A percentile compares a stretch with the other conserved stretches of the same genome.
These are phyloP conservation scores for Phytophthora chlamydospora DNA, from an alignment of 352 stramenopile genomes.

Conservation along the genomic window DNA sequence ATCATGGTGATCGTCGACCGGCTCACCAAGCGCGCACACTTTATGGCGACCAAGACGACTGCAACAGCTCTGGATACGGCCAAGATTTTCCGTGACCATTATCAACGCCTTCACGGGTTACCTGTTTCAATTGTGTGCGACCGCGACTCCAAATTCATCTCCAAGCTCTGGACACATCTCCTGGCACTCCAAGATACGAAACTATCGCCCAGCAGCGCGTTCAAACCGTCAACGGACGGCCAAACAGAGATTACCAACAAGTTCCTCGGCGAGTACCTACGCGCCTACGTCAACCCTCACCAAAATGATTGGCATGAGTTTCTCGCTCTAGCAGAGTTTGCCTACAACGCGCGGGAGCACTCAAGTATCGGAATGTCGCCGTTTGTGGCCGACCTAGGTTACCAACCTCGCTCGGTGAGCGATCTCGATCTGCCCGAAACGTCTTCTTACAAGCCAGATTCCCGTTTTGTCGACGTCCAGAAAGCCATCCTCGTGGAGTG, in stretches of 20 bases:
- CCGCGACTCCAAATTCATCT: slow-evolving; percentile 13
- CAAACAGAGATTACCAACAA: slow-evolving; percentile 11
- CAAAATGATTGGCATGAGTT: slow-evolving; percentile 12
- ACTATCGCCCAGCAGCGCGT: slow-evolving; percentile 3
- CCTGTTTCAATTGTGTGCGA: slow-evolving; percentile 11
- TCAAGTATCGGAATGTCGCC: slow-evolving; percentile 3
- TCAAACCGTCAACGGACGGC: slow-evolving; percentile 15
- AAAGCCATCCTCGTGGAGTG: slow-evolving; percentile 4
- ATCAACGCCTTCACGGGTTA: slow-evolving; percentile 6
- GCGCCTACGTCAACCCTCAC: slow-evolving; percentile 1
- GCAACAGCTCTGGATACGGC: slow-evolving; percentile 4
- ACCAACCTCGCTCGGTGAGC: slow-evolving; percentile 3
- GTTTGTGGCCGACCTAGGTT: slow-evolving; percentile 8
- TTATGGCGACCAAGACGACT: slow-evolving; percentile 3
- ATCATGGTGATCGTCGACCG: slow-evolving; percentile 15
- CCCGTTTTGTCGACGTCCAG: slow-evolving; percentile 3
- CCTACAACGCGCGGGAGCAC: slow-evolving; percentile 5
- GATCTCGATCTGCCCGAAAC: background rate
- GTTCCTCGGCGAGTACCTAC: slow-evolving; percentile 9
- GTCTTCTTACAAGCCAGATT: background rate
- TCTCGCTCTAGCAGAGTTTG: slow-evolving; percentile 9
- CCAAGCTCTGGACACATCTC: slow-evolving; percentile 3
- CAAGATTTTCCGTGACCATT: background rate
- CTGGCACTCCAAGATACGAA: slow-evolving; percentile 2
- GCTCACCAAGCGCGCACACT: slow-evolving; percentile 17